A percentile compares a stretch with the other conserved stretches of the same genome.
These are phyloP conservation scores for Pogostemon cablin DNA, from an alignment of 257 asterid genomes.

Conservation along the genomic window DNA sequence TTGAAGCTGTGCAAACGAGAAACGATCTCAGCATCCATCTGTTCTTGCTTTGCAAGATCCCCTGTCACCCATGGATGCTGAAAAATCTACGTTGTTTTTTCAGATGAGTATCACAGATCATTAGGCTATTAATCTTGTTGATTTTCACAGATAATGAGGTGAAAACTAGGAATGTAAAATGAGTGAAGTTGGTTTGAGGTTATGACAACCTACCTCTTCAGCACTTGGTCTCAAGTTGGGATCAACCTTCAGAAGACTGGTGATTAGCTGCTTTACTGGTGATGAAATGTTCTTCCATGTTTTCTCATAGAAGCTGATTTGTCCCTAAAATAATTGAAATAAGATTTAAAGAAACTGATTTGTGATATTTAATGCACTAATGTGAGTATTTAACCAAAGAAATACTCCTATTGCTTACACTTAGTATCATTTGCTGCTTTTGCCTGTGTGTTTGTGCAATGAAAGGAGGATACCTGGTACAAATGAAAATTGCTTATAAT, in stretches of 20 bases:
- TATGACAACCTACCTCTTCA: slow-evolving; percentile 47
- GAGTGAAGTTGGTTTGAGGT: slow-evolving; percentile 26
- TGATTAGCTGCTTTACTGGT: slow-evolving; percentile 71
- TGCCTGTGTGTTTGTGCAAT: slow-evolving; percentile 67
- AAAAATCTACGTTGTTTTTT: slow-evolving; percentile 54
- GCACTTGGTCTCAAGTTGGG: slow-evolving; percentile 77
- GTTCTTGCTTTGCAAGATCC: slow-evolving; percentile 71
- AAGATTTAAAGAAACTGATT: not conserved
- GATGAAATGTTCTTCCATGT: slow-evolving; percentile 88
- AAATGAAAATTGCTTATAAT: not conserved
- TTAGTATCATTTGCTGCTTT: slow-evolving; percentile 78
- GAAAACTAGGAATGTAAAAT: not conserved
- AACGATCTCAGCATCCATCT: slow-evolving; percentile 82
- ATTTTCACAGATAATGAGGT: not conserved
- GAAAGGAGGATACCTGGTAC: slow-evolving; percentile 78
- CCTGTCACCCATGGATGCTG: slow-evolving; percentile 87
- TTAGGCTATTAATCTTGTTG: not conserved
- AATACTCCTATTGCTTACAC: slow-evolving; percentile 35
- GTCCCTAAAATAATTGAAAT: slow-evolving; percentile 46
- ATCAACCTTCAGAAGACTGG: slow-evolving; percentile 68
- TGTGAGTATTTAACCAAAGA: not conserved
- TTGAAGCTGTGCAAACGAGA: slow-evolving; percentile 70
- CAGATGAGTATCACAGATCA: not conserved
- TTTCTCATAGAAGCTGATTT: slow-evolving; percentile 79
- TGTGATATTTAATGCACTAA: not conserved